Evolutionary conservation across 768 basidiomycete genomes (phyloP).

Genomic region (Xanthoconium stramineum): DNA sequence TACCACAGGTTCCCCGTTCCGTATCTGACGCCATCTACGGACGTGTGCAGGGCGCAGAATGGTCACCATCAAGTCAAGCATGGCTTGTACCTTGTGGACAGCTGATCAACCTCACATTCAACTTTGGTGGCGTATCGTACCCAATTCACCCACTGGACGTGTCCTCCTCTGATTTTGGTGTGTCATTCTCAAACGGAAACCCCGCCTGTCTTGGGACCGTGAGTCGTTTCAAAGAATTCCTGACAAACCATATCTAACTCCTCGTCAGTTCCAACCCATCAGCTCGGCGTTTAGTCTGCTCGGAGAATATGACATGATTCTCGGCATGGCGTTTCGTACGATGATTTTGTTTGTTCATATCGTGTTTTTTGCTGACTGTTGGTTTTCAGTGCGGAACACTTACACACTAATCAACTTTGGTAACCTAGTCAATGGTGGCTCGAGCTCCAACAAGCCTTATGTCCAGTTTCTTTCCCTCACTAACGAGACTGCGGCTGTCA

Average conservation of each 20-base stretch:
- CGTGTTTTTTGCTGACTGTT: constrained; percentile 2
- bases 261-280: constrained; percentile 72
- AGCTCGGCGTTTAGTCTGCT: constrained; percentile 75
- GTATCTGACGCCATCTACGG: constrained; percentile 81
- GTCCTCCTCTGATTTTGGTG: constrained; percentile 55
- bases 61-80: constrained; percentile 49
- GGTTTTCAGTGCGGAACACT: constrained; percentile 63
- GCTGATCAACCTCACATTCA: constrained; percentile 66
- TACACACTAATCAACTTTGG: constrained; percentile 76
- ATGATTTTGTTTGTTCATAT: neutral
- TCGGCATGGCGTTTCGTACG: constrained; percentile 79
- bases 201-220: constrained; percentile 67
- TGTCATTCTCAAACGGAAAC: constrained; percentile 43
- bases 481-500: constrained; percentile 45
- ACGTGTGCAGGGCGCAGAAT: constrained; percentile 68
- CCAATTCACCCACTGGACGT: constrained; percentile 74
- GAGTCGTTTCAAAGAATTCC: constrained; percentile 26
- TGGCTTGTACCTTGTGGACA: constrained; percentile 79
- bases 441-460: constrained; percentile 54
- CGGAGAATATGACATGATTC: constrained; percentile 78
- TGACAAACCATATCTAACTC: constrained; percentile 4
- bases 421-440: constrained; percentile 54
- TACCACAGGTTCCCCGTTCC: constrained; percentile 70
- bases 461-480: constrained; percentile 68
- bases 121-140: constrained; percentile 64